Evolutionary conservation across 2,329 filamentous ascomycete species (phyloP), one percentile per base, ranked within the genome.

Genomic region (Alternaria angustiovoidea): DNA sequence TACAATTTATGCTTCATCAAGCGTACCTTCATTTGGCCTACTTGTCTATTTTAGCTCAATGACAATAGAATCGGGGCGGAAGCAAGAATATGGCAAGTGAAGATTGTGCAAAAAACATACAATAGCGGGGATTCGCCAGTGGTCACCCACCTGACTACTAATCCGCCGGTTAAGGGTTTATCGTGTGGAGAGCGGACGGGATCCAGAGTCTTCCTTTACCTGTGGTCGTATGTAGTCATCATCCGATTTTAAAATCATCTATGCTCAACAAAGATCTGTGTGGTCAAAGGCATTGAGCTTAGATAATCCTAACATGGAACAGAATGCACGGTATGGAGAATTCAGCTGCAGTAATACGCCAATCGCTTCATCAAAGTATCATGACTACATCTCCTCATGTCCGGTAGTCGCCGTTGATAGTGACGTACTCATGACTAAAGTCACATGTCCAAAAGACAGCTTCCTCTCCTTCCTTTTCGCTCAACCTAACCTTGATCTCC

Each of bases 361-460:
- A 38, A 36, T 36, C 20, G 32, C 46, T 36, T 32, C 4, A 49
- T 49, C n/a, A 38, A 11, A 49, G 5, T 12, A 18, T 26, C 30
- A 2, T 38, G 24, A 24, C 8, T 49, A 49, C 32, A 12, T 26
- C 5, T 38, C 8, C 43, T 58, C 43, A 89, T 32, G 88, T 89
- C 70, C 88, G 79, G 76, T 90, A 90, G 75, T 90, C 88, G 38
- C 86, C 88, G 73, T 90, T 90, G 69, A 90, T 90, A 51, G 87
- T 89, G 48, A 89, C 87, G 80, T 89, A 96, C 83, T 94, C 91
- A 74, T 94, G 91, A 74, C 90, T 93, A 69, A 94, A 92, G 77
- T 96, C 92, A 74, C 92, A 95, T 39, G 92, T 95, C 88, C 91
- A 95, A 77, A 92, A 92, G 5, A 88, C 87, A 1, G 90, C 89